phyloP scores from a whole-genome alignment of 1,284 basidiomycete species.

The Leccinum griseonigrum region DNA sequence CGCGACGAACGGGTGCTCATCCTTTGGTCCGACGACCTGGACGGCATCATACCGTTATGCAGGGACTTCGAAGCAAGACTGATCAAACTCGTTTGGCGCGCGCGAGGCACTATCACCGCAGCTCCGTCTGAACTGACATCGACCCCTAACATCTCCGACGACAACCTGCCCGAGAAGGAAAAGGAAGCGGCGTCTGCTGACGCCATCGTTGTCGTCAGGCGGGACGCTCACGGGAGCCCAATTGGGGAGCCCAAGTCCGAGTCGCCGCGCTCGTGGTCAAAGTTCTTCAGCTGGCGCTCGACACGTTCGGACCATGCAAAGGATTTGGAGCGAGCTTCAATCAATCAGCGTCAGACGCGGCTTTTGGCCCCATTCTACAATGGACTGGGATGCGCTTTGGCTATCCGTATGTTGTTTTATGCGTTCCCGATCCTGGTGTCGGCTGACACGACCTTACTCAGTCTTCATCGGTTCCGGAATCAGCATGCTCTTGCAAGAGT shows the following conservation, averaged over 20 bases:
- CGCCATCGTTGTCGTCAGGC: conserved; percentile 27
- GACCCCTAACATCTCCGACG: conserved; percentile 47
- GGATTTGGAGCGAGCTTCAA: conserved; percentile 50
- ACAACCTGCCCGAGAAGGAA: conserved; percentile 50
- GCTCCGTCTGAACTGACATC: conserved; percentile 46
- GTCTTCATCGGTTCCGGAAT: conserved; percentile 62
- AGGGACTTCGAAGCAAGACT: conserved; percentile 73
- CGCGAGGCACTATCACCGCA: conserved; percentile 36
- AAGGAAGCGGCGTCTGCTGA: conserved; percentile 23
- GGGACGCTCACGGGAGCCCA: conserved; percentile 24
- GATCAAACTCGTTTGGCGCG: conserved; percentile 78
- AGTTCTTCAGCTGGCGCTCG: conserved; percentile 35
- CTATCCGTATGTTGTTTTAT: conserved; percentile 48
- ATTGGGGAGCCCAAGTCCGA: conserved; percentile 15
- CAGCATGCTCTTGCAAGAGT: conserved; percentile 61
- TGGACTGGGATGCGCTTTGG: conserved; percentile 67
- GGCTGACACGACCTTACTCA: conserved; percentile 29
- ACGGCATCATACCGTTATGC: conserved; percentile 64
- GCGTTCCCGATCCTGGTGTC: background rate
- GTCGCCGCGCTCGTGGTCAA: conserved; percentile 20
- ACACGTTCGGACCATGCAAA: conserved; percentile 20
- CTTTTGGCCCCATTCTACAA: conserved; percentile 77
- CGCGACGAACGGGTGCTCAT: conserved; percentile 73
- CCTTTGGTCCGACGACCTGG: conserved; percentile 76
- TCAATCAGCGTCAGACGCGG: conserved; percentile 44